phyloP scores from a whole-genome alignment of 345 rosid genomes.

The Populus deltoides region DNA sequence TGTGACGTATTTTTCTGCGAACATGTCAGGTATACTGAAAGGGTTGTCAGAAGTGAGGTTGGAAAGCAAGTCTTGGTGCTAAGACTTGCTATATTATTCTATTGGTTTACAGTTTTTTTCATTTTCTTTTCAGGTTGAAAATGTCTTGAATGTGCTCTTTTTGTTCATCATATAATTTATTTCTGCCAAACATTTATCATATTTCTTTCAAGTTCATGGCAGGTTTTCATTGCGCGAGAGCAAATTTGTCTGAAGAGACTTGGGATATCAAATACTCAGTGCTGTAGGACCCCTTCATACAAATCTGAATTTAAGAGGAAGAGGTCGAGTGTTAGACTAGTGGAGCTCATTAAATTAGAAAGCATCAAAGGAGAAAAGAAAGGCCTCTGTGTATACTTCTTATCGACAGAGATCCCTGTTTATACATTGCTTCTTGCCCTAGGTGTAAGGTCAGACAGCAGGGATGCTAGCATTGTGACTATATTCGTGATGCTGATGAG shows the following conservation, averaged over 20 bases:
- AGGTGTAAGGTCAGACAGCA: constrained; percentile 65
- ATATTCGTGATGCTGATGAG: constrained; percentile 66
- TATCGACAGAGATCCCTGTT: constrained; percentile 74
- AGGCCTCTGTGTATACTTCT: constrained; percentile 60
- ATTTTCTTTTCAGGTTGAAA: no score
- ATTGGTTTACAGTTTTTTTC: not conserved
- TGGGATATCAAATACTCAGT: constrained; percentile 59
- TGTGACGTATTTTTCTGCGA: constrained; percentile 11
- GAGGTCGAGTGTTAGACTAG: constrained; percentile 53
- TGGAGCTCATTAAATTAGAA: constrained; percentile 40
- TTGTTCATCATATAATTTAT: not conserved
- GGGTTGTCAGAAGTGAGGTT: constrained; percentile 44
- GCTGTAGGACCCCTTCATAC: constrained; percentile 61
- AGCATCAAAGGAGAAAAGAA: constrained; percentile 57
- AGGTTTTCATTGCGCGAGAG: constrained; percentile 89
- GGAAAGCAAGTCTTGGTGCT: not conserved
- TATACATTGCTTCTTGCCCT: constrained; percentile 84
- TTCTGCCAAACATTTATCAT: not conserved
- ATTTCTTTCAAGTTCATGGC: constrained; percentile 24
- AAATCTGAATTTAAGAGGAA: constrained; percentile 64
- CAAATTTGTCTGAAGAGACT: constrained; percentile 70
- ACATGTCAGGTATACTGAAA: constrained; percentile 52
- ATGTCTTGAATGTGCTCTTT: not conserved
- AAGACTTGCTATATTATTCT: not conserved
- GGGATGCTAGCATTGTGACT: constrained; percentile 54